Conservation (phyloP, 2,329 filamentous ascomycete species). For the Pyrenophora graminea region DNA sequence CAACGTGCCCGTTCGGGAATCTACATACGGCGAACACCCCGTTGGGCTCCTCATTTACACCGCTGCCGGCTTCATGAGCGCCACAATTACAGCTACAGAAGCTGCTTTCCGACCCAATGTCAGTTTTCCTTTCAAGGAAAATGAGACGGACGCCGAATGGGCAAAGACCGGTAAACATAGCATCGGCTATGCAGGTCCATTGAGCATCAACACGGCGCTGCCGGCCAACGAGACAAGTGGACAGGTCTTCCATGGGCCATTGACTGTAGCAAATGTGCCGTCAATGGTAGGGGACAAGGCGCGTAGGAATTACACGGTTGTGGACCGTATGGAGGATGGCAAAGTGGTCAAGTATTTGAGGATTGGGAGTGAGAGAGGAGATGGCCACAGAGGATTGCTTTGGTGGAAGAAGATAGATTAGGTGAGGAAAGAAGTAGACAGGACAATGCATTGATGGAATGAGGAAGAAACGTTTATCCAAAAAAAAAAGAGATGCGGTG, state of each 20-base stretch:
- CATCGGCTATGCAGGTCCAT: constrained; percentile 34
- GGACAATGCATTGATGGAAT: too few species aligned
- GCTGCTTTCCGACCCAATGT: constrained; percentile 26
- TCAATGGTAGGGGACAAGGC: constrained; percentile 27
- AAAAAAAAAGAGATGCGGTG: too few species aligned
- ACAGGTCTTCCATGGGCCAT: constrained; percentile 35
- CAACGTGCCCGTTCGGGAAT: constrained; percentile 25
- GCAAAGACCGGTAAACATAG: constrained; percentile 36
- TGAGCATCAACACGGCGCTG: constrained; percentile 19
- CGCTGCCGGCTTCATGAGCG: constrained; percentile 30
- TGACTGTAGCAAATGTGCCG: constrained; percentile 32
- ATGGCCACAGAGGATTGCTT: constrained; percentile 26
- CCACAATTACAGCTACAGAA: constrained; percentile 35
- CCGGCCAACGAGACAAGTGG: constrained; percentile 24
- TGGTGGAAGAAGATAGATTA: constrained; percentile 33
- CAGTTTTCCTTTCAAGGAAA: constrained; percentile 26
- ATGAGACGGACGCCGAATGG: constrained; percentile 34
- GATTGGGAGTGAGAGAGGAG: constrained; percentile 32
- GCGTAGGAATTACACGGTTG: constrained; percentile 30
- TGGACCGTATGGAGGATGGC: constrained; percentile 17
- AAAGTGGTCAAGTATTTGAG: constrained; percentile 17
- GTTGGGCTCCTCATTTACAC: constrained; percentile 37
- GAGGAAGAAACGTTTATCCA: too few species aligned
- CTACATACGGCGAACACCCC: constrained; percentile 25
- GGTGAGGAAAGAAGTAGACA: neutral